Conservation (phyloP, 2,329 filamentous ascomycete species). For the Penicillium rolfsii region DNA sequence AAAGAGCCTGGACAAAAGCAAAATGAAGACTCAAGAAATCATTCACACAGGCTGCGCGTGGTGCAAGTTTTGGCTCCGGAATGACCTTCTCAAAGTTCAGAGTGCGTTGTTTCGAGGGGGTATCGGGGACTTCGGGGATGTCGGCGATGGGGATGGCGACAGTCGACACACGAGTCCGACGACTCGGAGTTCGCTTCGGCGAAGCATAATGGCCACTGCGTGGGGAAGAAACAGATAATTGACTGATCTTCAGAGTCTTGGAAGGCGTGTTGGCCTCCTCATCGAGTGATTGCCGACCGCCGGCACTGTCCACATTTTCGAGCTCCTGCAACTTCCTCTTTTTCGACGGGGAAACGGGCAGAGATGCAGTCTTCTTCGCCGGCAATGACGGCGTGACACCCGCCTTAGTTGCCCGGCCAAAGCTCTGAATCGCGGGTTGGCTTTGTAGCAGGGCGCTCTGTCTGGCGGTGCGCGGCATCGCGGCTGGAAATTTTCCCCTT, state of each 20-base stretch:
- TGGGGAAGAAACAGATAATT: slow-evolving; percentile 40
- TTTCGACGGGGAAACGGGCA: slow-evolving; percentile 43
- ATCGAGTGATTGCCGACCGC: slow-evolving; percentile 17
- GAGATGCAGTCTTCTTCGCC: slow-evolving; percentile 37
- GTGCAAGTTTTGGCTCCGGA: slow-evolving; percentile 30
- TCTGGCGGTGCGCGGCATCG: slow-evolving; percentile 39
- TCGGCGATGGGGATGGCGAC: slow-evolving; percentile 12
- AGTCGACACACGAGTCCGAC: slow-evolving; percentile 56
- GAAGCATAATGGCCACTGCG: slow-evolving; percentile 35
- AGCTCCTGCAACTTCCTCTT: slow-evolving; percentile 45
- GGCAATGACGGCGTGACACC: slow-evolving; percentile 35
- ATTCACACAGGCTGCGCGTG: slow-evolving; percentile 35
- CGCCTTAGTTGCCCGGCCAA: slow-evolving; percentile 51
- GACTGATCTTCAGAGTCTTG: slow-evolving; percentile 39
- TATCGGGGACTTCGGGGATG: slow-evolving; percentile 22
- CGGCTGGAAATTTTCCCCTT: slow-evolving; percentile 26
- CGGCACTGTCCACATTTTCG: slow-evolving; percentile 37
- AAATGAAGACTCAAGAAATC: slow-evolving; percentile 67
- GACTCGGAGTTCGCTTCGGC: slow-evolving; percentile 29
- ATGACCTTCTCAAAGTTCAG: slow-evolving; percentile 24
- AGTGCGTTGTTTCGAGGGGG: slow-evolving; percentile 35
- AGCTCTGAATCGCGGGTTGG: slow-evolving; percentile 49
- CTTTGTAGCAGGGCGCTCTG: slow-evolving; percentile 36
- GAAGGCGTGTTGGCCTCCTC: slow-evolving; percentile 36
- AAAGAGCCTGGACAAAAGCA: slow-evolving; percentile 69